A percentile compares a stretch with the other conserved stretches of the same genome.
Evolutionary conservation across 805 yeast genomes (phyloP).

Genomic region (Osmozyma mogii): DNA sequence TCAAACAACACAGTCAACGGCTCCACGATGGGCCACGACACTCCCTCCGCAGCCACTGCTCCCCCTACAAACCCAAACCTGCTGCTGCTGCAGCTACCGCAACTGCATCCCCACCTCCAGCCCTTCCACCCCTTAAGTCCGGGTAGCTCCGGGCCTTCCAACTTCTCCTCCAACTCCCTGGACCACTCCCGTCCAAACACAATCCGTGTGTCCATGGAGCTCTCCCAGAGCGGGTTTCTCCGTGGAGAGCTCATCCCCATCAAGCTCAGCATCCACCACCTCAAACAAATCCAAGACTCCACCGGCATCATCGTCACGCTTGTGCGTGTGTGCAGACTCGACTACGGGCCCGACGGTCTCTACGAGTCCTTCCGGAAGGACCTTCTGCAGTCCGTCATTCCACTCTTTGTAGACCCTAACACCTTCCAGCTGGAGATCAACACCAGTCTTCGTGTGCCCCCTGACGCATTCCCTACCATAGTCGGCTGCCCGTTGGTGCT

Average conservation of each 20-base stretch:
- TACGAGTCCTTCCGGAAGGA: slow-evolving; percentile 77
- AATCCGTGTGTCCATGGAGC: slow-evolving; percentile 30
- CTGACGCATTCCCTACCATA: slow-evolving; percentile 81
- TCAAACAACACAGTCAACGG: slow-evolving; percentile 5
- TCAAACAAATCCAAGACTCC: slow-evolving; percentile 59
- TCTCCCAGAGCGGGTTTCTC: slow-evolving; percentile 59
- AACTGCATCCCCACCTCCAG: slow-evolving; percentile 2
- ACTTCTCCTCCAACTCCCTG: background rate
- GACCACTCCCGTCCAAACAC: slow-evolving; percentile 12
- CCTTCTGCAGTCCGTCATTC: slow-evolving; percentile 66
- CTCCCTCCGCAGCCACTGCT: slow-evolving; percentile 1
- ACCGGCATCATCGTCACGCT: slow-evolving; percentile 74
- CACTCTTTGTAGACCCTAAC: slow-evolving; percentile 68
- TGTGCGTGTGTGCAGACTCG: slow-evolving; percentile 67
- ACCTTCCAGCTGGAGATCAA: slow-evolving; percentile 49
- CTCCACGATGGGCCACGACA: background rate
- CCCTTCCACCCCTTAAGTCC: background rate
- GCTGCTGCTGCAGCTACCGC: background rate
- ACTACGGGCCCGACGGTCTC: slow-evolving; percentile 49
- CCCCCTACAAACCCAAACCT: background rate
- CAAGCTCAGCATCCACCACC: slow-evolving; percentile 57
- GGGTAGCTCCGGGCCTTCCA: slow-evolving; percentile 1
- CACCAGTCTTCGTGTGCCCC: slow-evolving; percentile 65
- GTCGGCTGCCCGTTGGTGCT: slow-evolving; percentile 62
- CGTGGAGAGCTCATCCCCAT: slow-evolving; percentile 78